phyloP scores from a whole-genome alignment of 2,329 filamentous ascomycete genomes.

The Akanthomyces uredinophilus region DNA sequence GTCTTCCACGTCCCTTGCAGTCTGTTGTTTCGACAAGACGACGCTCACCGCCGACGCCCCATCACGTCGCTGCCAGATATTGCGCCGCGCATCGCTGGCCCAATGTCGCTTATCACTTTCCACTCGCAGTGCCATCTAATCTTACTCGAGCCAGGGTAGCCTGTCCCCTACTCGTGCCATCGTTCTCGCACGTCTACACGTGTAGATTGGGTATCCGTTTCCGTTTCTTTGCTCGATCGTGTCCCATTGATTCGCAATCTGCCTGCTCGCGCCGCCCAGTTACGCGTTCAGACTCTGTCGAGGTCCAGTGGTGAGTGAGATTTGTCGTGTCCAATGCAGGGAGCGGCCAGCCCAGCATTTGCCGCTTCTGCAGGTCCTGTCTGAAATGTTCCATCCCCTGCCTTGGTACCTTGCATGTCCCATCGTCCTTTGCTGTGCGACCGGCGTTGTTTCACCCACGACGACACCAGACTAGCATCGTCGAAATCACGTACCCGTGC shows the following conservation, averaged over 20 bases:
- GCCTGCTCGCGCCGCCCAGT: not conserved
- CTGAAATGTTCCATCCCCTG: too few species aligned
- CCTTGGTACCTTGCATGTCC: too few species aligned
- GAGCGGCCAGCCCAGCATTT: not conserved
- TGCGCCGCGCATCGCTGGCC: not conserved
- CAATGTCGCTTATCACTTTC: not conserved
- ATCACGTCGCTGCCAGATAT: not conserved
- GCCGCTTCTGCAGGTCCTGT: not conserved
- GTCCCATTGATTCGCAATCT: not conserved
- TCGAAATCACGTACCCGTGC: not conserved
- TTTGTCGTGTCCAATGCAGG: not conserved
- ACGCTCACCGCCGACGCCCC: too few species aligned
- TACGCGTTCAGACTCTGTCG: not conserved
- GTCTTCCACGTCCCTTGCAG: not conserved
- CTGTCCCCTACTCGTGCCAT: not conserved
- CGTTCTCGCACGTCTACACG: not conserved
- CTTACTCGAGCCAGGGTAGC: slow-evolving; percentile 9
- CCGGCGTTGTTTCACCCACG: not conserved
- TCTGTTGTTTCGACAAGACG: not conserved
- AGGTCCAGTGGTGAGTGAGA: too few species aligned
- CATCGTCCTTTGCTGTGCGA: not conserved
- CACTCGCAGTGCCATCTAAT: slow-evolving; percentile 3
- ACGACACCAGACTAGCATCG: not conserved
- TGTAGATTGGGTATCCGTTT: slow-evolving; percentile 1
- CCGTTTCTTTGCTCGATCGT: not conserved